Conservation (phyloP, 805 yeast species). For the Lipomyces yamanashiensis region DNA sequence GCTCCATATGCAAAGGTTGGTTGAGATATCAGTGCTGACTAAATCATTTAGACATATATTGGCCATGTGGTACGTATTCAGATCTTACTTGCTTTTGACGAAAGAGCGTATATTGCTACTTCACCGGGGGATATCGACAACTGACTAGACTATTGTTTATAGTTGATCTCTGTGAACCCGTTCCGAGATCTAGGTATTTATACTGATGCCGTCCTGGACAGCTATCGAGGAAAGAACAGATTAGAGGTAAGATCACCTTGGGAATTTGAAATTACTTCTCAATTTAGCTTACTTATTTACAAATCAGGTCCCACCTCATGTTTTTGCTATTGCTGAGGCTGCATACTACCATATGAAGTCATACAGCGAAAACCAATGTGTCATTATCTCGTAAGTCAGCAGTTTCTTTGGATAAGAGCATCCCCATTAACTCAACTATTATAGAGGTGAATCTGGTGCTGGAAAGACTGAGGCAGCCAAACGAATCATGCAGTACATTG, state of each 20-base stretch:
- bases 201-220: slow-evolving; percentile 72
- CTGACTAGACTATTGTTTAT: background rate
- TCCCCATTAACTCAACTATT: slow-evolving; percentile 40
- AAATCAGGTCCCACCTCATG: slow-evolving; percentile 79
- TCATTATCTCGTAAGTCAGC: slow-evolving; percentile 60
- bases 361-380: slow-evolving; percentile 94
- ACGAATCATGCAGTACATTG: slow-evolving; percentile 87
- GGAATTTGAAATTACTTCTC: background rate
- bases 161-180: slow-evolving; percentile 91
- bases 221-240: slow-evolving; percentile 89
- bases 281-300: background rate
- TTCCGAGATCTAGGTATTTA: slow-evolving; percentile 95
- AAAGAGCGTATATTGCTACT: too few relatives aligned
- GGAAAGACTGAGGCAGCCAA: slow-evolving; percentile 98
- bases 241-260: slow-evolving; percentile 60
- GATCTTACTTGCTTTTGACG: background rate
- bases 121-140: too few relatives aligned
- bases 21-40: slow-evolving; percentile 5
- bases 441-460: slow-evolving; percentile 96
- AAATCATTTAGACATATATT: slow-evolving; percentile 42
- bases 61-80: slow-evolving; percentile 46
- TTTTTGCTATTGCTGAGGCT: slow-evolving; percentile 94
- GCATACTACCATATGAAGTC: slow-evolving; percentile 96
- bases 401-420: background rate
- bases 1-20: background rate